phyloP scores from a whole-genome alignment of 768 basidiomycete genomes.

The Lentinula sp. region DNA sequence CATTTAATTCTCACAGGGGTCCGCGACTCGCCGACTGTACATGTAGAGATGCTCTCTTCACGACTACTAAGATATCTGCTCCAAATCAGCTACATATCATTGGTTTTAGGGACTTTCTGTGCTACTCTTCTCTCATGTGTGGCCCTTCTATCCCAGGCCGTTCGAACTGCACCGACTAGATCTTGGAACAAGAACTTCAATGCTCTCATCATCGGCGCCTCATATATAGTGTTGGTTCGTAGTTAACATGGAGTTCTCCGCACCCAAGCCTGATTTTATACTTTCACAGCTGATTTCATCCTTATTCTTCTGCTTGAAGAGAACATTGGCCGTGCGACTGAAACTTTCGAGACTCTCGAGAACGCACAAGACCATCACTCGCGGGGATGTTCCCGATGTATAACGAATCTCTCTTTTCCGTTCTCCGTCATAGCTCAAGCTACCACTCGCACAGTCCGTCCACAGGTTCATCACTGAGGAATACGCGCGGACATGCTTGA shows the following conservation, averaged over 20 bases:
- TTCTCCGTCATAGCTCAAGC: too few species aligned
- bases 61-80: slow-evolving; percentile 46
- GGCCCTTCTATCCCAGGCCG: slow-evolving; percentile 65
- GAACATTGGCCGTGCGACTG: slow-evolving; percentile 59
- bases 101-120: slow-evolving; percentile 44
- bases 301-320: slow-evolving; percentile 58
- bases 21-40: not conserved
- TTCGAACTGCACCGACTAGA: slow-evolving; percentile 50
- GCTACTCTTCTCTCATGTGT: slow-evolving; percentile 59
- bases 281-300: slow-evolving; percentile 51
- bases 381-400: slow-evolving; percentile 58
- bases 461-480: slow-evolving; percentile 67
- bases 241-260: not conserved
- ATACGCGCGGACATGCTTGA: slow-evolving; percentile 67
- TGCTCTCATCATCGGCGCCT: slow-evolving; percentile 60
- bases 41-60: slow-evolving; percentile 29
- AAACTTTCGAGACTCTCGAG: slow-evolving; percentile 66
- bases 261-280: not conserved
- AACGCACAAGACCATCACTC: slow-evolving; percentile 43
- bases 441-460: slow-evolving; percentile 39
- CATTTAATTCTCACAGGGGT: not conserved
- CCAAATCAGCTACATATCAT: slow-evolving; percentile 44
- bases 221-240: slow-evolving; percentile 65
- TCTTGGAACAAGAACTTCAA: slow-evolving; percentile 63
- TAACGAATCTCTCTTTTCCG: slow-evolving; percentile 10